Conservation (phyloP, 495 filamentous ascomycete genomes). For the Poronia punctata region DNA sequence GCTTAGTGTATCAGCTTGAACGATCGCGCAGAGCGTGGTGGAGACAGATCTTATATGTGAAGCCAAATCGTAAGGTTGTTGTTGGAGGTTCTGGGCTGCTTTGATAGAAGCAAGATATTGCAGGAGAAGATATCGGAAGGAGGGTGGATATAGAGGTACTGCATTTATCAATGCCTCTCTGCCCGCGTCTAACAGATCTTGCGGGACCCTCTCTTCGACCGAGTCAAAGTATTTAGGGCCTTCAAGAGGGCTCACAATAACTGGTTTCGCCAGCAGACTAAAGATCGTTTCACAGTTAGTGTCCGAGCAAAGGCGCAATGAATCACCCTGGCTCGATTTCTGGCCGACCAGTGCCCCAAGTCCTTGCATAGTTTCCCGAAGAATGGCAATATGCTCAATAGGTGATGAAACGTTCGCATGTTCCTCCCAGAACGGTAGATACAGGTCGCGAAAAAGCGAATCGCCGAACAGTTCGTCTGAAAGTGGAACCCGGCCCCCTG, state of each 20-base stretch:
- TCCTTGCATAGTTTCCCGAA: constrained; percentile 34
- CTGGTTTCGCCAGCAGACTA: constrained; percentile 15
- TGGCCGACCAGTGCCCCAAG: constrained; percentile 33
- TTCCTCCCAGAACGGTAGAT: constrained; percentile 33
- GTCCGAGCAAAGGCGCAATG: constrained; percentile 22
- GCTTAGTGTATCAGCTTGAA: constrained; percentile 2
- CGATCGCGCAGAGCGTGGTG: constrained; percentile 14
- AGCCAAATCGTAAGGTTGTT: constrained; percentile 12
- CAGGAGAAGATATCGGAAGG: constrained; percentile 21
- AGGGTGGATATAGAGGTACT: constrained; percentile 29
- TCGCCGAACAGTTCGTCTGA: constrained; percentile 21
- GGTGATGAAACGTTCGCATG: constrained; percentile 14
- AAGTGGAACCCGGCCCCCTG: constrained; percentile 1
- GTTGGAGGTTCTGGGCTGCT: constrained; percentile 13
- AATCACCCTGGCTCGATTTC: constrained; percentile 7
- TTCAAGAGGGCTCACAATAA: constrained; percentile 16
- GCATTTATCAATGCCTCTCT: constrained; percentile 32
- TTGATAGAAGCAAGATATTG: constrained; percentile 19
- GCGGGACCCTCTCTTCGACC: constrained; percentile 18
- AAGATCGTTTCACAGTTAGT: constrained; percentile 30
- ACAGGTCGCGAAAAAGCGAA: constrained; percentile 31
- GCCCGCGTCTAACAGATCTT: constrained; percentile 32
- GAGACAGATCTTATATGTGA: constrained; percentile 17
- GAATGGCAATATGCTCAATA: constrained; percentile 22
- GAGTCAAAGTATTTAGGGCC: constrained; percentile 7